These are phyloP conservation scores for maize (Zea mays) DNA, from an alignment of 176 grass and related monocot species.

Conservation along the genomic window Zm-B73-REFERENCE-NAM-5.0 NC_050098.1:178212501-178213000, in stretches of 20 bases:
- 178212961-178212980: not conserved
- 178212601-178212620: not conserved
- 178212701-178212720: not conserved
- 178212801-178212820: not conserved
- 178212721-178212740: not conserved
- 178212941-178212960: not conserved
- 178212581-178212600: not conserved
- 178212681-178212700: not conserved
- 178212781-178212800: not conserved
- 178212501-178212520: not conserved
- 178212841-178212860: not conserved
- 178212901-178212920: not conserved
- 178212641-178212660: not conserved
- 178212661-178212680: too few species aligned
- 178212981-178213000: too few species aligned
- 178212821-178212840: not conserved
- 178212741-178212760: not conserved
- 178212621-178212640: not conserved
- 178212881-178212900: not conserved
- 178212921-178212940: slow-evolving; percentile 10
- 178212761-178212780: not conserved
- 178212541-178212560: not conserved
- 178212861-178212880: not conserved
- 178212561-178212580: not conserved
- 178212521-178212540: not conserved